phyloP scores from a whole-genome alignment of 805 yeast genomes.

The Candida easanensis region DNA sequence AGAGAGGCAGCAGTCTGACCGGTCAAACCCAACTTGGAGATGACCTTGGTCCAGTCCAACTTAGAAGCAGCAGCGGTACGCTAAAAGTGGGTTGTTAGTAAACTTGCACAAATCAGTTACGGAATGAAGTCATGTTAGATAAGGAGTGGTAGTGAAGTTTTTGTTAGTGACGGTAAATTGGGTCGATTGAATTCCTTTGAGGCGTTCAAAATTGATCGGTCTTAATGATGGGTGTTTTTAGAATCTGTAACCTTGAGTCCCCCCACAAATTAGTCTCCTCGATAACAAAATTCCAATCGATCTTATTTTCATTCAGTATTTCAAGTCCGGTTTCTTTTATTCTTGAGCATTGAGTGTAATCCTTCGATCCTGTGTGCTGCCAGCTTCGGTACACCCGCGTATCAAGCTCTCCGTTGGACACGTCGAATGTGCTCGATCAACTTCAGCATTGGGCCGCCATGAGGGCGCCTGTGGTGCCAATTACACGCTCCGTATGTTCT shows the following conservation, averaged over 20 bases:
- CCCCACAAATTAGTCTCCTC: background rate
- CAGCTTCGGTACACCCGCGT: slow-evolving; percentile 1
- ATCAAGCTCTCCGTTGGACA: background rate
- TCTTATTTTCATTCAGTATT: too few relatives aligned
- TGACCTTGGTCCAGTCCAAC: slow-evolving; percentile 93
- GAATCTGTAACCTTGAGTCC: background rate
- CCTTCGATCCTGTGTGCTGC: background rate
- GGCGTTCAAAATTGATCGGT: too few relatives aligned
- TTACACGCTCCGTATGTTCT: background rate
- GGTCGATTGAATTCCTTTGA: background rate
- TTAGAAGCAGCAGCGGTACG: slow-evolving; percentile 66
- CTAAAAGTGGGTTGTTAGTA: slow-evolving; percentile 32
- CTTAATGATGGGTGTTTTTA: background rate
- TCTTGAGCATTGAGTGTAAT: background rate
- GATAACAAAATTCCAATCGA: background rate
- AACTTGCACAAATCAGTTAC: background rate
- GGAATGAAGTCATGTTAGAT: background rate
- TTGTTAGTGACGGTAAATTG: background rate
- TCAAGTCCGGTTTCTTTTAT: too few relatives aligned
- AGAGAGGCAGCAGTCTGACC: slow-evolving; percentile 89
- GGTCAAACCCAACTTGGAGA: slow-evolving; percentile 83
- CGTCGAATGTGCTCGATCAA: background rate
- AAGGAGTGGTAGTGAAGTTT: background rate
- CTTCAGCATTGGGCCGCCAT: background rate
- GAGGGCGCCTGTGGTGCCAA: background rate